Evolutionary conservation across 768 basidiomycete genomes (phyloP).

Genomic region (Pilatotrama ljubarskyi): DNA sequence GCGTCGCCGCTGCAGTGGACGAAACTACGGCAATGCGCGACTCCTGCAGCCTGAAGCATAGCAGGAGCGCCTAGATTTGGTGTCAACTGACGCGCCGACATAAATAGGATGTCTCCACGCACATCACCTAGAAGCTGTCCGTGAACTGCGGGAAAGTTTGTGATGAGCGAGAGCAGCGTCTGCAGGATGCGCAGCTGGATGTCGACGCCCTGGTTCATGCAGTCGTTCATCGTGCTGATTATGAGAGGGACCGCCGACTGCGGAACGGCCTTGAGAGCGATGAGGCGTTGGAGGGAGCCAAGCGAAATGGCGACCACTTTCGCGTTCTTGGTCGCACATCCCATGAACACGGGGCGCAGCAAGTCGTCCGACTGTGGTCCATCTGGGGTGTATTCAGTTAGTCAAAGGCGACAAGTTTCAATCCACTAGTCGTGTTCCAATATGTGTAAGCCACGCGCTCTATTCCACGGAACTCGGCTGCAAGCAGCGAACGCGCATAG

Average conservation of each 20-base stretch:
- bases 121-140: constrained; percentile 82
- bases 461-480: no score
- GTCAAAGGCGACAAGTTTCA: no score
- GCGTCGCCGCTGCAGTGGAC: constrained; percentile 93
- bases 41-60: constrained; percentile 95
- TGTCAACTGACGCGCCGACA: neutral
- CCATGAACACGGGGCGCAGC: constrained; percentile 88
- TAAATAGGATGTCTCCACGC: constrained; percentile 32
- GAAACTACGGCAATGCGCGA: constrained; percentile 95
- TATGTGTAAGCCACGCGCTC: no score
- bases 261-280: constrained; percentile 82
- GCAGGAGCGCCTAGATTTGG: constrained; percentile 68
- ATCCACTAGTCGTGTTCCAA: no score
- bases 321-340: constrained; percentile 87
- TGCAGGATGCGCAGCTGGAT: constrained; percentile 94
- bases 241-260: constrained; percentile 77
- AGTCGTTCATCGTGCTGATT: constrained; percentile 81
- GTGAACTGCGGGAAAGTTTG: constrained; percentile 81
- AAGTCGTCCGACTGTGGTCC: constrained; percentile 79
- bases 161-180: constrained; percentile 87
- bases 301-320: constrained; percentile 94
- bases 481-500: no score
- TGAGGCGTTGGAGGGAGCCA: constrained; percentile 87
- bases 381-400: constrained; percentile 42
- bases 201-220: constrained; percentile 93